A percentile compares a stretch with the other conserved stretches of the same genome.
These are phyloP conservation scores for Sistotremastrum niveocremeum DNA, from an alignment of 768 basidiomycete genomes.

Conservation along the genomic window DNA sequence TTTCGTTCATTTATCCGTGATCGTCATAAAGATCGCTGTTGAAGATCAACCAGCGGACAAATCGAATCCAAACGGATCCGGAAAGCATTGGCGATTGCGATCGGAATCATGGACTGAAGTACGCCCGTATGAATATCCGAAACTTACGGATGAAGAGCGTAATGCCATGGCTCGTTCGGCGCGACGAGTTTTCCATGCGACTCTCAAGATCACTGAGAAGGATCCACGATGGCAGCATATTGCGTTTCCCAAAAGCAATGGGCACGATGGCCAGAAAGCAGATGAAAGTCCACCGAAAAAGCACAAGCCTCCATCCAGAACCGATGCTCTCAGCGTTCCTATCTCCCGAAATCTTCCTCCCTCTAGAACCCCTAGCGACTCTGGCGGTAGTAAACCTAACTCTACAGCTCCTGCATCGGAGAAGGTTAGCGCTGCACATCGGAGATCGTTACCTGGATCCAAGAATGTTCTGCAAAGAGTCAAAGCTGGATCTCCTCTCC, in stretches of 20 bases:
- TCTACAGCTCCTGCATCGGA: not conserved
- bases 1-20: not conserved
- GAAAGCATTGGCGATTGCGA: conserved; percentile 39
- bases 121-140: conserved; percentile 50
- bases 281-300: too few relatives aligned
- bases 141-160: conserved; percentile 34
- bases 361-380: conserved; percentile 5
- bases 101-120: conserved; percentile 50
- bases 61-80: conserved; percentile 9
- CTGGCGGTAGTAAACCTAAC: conserved; percentile 10
- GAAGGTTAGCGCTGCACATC: too few relatives aligned
- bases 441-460: too few relatives aligned
- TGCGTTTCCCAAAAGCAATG: conserved; percentile 14
- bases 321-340: conserved; percentile 6
- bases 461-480: too few relatives aligned
- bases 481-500: too few relatives aligned
- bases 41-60: conserved; percentile 1
- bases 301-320: not conserved
- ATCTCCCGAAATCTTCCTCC: conserved; percentile 6
- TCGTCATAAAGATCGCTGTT: not conserved
- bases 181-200: conserved; percentile 27
- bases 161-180: conserved; percentile 38
- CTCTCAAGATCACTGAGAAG: conserved; percentile 40
- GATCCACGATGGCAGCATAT: conserved; percentile 55
- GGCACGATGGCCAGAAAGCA: too few relatives aligned